phyloP scores from a whole-genome alignment of 2,329 filamentous ascomycete genomes.

The Endoconidiophora laricicola region DNA sequence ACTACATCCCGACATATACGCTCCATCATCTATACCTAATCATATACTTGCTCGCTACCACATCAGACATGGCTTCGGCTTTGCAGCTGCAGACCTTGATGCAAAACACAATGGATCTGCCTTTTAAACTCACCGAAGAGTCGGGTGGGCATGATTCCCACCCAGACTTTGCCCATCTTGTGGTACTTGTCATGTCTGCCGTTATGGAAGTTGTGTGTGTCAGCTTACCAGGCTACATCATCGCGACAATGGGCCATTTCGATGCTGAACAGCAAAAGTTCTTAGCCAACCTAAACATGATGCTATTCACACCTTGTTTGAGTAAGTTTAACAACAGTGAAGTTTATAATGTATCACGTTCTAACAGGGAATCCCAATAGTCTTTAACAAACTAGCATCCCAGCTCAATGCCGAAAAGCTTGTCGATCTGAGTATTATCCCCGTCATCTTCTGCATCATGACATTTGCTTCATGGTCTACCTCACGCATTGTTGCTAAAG shows the following conservation, averaged over 20 bases:
- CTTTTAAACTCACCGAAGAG: not conserved
- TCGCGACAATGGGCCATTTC: constrained; percentile 80
- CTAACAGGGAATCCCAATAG: constrained; percentile 19
- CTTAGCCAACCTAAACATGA: constrained; percentile 87
- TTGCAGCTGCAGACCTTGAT: not conserved
- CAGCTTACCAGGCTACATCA: constrained; percentile 81
- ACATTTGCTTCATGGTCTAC: constrained; percentile 74
- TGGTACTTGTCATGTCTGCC: constrained; percentile 80
- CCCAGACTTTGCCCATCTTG: constrained; percentile 50
- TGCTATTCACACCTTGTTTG: constrained; percentile 90
- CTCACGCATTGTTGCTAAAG: constrained; percentile 50
- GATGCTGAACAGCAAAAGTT: constrained; percentile 94
- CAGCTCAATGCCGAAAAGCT: constrained; percentile 87
- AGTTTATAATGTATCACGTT: constrained; percentile 14
- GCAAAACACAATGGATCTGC: constrained; percentile 1
- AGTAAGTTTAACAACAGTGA: constrained; percentile 38
- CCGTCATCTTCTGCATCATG: constrained; percentile 82
- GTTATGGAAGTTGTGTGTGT: constrained; percentile 93
- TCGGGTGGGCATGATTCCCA: constrained; percentile 31
- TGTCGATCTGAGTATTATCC: constrained; percentile 78
- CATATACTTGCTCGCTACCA: too few relatives aligned
- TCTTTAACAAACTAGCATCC: constrained; percentile 92
- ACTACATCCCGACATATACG: too few relatives aligned
- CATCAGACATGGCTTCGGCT: not conserved
- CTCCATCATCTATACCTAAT: not conserved